Evolutionary conservation across 495 filamentous ascomycete genomes (phyloP).

Genomic region (Penicillium atrosanguineum): DNA sequence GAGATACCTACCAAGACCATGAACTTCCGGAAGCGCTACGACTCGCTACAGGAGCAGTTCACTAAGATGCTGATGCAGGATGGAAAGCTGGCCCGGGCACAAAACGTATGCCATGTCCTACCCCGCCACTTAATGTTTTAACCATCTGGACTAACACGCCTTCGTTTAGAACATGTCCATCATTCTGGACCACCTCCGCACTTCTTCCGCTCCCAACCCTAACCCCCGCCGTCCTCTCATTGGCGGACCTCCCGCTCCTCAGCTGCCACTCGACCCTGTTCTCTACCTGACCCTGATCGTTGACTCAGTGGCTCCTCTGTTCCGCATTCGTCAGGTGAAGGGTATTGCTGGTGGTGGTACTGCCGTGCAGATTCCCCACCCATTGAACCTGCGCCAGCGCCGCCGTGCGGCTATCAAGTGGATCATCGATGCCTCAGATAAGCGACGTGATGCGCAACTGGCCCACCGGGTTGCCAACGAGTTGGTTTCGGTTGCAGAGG

Average conservation of each 20-base stretch:
- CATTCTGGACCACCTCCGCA: conserved; percentile 86
- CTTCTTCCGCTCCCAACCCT: conserved; percentile 68
- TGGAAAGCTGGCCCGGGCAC: conserved; percentile 78
- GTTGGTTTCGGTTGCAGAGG: conserved; percentile 84
- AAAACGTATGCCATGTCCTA: conserved; percentile 59
- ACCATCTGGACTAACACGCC: not conserved
- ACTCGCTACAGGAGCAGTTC: conserved; percentile 77
- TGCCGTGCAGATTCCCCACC: conserved; percentile 77
- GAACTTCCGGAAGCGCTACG: conserved; percentile 74
- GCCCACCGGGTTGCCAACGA: conserved; percentile 83
- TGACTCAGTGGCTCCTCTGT: conserved; percentile 89
- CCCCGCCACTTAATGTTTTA: not conserved
- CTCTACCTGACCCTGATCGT: conserved; percentile 83
- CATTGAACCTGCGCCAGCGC: conserved; percentile 69
- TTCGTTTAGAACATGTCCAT: conserved; percentile 70
- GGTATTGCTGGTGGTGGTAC: conserved; percentile 83
- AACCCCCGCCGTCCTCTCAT: conserved; percentile 69
- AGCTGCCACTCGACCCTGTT: conserved; percentile 75
- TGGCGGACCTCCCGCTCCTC: conserved; percentile 65
- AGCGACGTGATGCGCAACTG: conserved; percentile 64
- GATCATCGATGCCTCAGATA: conserved; percentile 79
- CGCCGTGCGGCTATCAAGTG: conserved; percentile 75
- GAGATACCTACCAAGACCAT: conserved; percentile 57
- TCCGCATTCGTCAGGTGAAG: conserved; percentile 71
- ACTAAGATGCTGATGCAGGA: conserved; percentile 87